phyloP scores from a whole-genome alignment of 2,329 filamentous ascomycete genomes.

The Aspergillus arachidicola region DNA sequence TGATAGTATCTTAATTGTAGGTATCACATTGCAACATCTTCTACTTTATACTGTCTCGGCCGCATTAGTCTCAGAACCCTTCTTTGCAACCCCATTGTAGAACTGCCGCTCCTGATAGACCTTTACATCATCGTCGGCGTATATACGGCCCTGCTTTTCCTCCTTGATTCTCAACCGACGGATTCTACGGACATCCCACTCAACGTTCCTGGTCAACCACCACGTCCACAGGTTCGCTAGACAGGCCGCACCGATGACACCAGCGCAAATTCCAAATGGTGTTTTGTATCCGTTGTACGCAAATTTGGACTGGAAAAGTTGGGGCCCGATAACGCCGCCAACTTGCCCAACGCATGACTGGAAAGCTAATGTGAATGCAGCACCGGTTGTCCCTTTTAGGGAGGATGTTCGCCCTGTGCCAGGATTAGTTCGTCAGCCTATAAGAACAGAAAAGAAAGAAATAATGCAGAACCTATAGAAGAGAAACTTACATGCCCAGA shows the following conservation, averaged over 20 bases:
- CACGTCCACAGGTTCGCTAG: constrained; percentile 15
- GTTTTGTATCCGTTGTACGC: constrained; percentile 18
- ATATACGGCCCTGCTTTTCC: constrained; percentile 12
- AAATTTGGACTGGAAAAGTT: constrained; percentile 12
- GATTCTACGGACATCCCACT: constrained; percentile 2
- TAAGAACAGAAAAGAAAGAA: not conserved
- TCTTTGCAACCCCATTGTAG: constrained; percentile 1
- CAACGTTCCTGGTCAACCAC: constrained; percentile 13
- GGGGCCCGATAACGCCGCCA: constrained; percentile 14
- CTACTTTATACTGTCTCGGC: not conserved
- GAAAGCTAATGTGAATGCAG: constrained; percentile 15
- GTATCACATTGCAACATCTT: not conserved
- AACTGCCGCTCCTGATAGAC: constrained; percentile 13
- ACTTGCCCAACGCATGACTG: constrained; percentile 19
- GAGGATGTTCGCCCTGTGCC: not conserved
- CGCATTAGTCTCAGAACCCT: not conserved
- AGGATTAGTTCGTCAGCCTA: not conserved
- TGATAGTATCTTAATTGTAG: too few relatives aligned
- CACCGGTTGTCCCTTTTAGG: constrained; percentile 12
- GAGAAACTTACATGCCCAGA: constrained; percentile 17
- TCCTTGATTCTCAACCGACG: not conserved
- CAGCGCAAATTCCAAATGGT: constrained; percentile 14
- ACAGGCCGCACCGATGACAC: constrained; percentile 7
- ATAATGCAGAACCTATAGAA: not conserved
- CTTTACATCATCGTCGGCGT: constrained; percentile 13